Base-by-base conservation (phyloP, 352 stramenopile genomes). In the Elongisporangium prolatum region DNA sequence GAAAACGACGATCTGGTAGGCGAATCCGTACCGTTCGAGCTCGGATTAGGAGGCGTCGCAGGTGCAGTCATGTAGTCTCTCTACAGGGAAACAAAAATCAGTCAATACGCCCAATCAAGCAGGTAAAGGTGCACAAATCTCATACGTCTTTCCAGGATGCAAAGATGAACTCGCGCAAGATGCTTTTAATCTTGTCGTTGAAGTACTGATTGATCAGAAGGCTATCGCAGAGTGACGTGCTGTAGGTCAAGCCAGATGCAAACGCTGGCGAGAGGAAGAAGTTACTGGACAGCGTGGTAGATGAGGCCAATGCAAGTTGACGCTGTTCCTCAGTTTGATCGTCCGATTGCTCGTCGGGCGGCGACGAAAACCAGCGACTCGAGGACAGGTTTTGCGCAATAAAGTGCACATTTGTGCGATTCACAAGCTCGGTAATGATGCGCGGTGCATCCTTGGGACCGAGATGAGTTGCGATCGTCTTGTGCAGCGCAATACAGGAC, bases 131-230 rank as follows among this genome's bases (percentile, higher is more conserved):
- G 3, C n/a, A 14, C 38, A 4, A 55, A 1, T 0, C 0, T 68
- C 71, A 37, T 62, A 86, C 73, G 58, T 83, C 85, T 25, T 85
- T 80, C 63, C 82, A 87, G 9, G 83, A 88, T 7, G 77, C 76
- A 51, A 93, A 92, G 73, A 95, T 91, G 58, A 95, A 93, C 63
- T 92, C 85, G 18, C 82, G 75, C 54, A 95, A 57, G 57, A 95
- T 95, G 25, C 81, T 89, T 63, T 91, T 95, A 70, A 95, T 91
- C 54, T 86, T 87, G 40, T 72, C 68, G 61, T 93, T 95, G 66
- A 93, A 95, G 61, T 88, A 95, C 72, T 93, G 83, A 63, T 95
- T 95, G 71, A 95, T 91, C 21, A 95, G 84, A 9, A 95, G 51
- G 50, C 80, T 93, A 64, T 95, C 85, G 40, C 85, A 95, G 24